These are phyloP conservation scores for Stenocarpella maydis DNA, from an alignment of 2,329 filamentous ascomycete species.

Conservation along the genomic window DNA sequence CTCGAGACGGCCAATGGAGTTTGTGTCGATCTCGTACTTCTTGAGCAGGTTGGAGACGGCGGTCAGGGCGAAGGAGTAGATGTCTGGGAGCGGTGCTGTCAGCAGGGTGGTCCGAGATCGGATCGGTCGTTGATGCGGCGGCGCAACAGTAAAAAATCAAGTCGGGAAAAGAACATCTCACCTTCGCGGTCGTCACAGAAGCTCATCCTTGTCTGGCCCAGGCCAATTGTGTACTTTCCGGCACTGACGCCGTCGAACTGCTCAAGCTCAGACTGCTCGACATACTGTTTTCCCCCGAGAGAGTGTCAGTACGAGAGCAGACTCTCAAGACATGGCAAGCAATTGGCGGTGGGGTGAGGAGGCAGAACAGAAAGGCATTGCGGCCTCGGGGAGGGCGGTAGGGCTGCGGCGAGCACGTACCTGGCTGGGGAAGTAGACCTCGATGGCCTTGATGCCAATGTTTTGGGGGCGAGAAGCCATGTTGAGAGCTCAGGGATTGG, in stretches of 20 bases:
- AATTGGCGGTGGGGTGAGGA: background rate
- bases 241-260: conserved; percentile 89
- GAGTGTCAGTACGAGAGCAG: conserved; percentile 16
- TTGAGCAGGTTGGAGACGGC: conserved; percentile 78
- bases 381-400: background rate
- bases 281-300: conserved; percentile 66
- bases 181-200: conserved; percentile 91
- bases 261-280: conserved; percentile 83
- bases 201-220: conserved; percentile 91
- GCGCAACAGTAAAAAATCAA: background rate
- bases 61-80: conserved; percentile 86
- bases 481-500: conserved; percentile 38
- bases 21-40: conserved; percentile 84
- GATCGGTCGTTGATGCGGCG: no score
- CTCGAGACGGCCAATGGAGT: no score
- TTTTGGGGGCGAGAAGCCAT: conserved; percentile 85
- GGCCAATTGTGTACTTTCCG: no score
- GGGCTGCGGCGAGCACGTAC: conserved; percentile 56
- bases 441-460: conserved; percentile 92
- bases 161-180: conserved; percentile 50
- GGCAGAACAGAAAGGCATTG: background rate
- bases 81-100: conserved; percentile 63
- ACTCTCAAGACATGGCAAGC: background rate
- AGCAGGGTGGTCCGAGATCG: background rate
- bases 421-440: conserved; percentile 88